Evolutionary conservation across 768 basidiomycete genomes (phyloP).

Genomic region (Gyrodon lividus): DNA sequence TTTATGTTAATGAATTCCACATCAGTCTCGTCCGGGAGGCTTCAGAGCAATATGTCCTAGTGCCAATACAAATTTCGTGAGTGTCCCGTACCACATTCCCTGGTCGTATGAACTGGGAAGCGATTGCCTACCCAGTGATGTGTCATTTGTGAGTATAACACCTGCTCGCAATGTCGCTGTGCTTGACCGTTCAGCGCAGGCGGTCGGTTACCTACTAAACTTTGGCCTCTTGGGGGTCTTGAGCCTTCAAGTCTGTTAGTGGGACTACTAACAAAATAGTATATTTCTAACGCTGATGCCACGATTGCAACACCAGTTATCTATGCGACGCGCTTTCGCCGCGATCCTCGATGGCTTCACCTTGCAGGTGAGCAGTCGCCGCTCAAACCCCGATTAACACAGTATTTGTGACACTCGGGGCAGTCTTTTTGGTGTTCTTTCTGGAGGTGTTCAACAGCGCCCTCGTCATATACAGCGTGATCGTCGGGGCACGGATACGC

Average conservation of each 20-base stretch:
- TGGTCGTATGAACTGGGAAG: background rate
- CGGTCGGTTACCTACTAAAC: constrained; percentile 9
- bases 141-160: constrained; percentile 4
- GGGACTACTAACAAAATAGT: no score
- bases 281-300: background rate
- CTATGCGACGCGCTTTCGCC: constrained; percentile 5
- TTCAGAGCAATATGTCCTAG: background rate
- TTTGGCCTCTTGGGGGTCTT: constrained; percentile 7
- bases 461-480: constrained; percentile 5
- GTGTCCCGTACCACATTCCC: background rate
- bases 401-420: background rate
- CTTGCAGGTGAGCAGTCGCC: constrained; percentile 2
- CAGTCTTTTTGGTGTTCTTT: constrained; percentile 7
- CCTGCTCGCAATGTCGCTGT: background rate
- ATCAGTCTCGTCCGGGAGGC: no score
- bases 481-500: constrained; percentile 3
- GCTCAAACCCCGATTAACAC: background rate
- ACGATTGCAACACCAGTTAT: background rate
- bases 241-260: constrained; percentile 9
- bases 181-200: background rate
- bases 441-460: constrained; percentile 8
- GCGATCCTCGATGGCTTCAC: constrained; percentile 5
- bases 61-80: constrained; percentile 9
- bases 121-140: background rate
- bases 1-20: no score